phyloP scores from a whole-genome alignment of 768 basidiomycete species.

The Macrolepiota dolichaula region DNA sequence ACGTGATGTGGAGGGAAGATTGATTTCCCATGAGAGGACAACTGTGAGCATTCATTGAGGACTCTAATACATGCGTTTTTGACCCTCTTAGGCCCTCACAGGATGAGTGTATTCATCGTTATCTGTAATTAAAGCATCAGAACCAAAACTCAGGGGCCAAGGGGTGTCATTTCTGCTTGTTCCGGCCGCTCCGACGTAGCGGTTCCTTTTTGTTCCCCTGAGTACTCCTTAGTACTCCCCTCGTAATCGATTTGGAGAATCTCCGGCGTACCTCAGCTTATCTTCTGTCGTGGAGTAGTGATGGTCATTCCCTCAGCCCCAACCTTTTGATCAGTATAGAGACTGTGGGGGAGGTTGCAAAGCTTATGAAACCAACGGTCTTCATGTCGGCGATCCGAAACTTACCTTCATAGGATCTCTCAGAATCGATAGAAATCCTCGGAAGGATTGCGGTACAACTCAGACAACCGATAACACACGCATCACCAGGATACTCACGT shows the following conservation, averaged over 20 bases:
- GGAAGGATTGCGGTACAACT: slow-evolving; percentile 5
- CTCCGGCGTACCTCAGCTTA: neutral
- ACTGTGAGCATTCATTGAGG: neutral
- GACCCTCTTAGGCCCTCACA: neutral
- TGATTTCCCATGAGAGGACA: slow-evolving; percentile 19
- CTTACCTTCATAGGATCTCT: no score
- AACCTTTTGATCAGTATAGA: neutral
- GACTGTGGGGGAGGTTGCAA: neutral
- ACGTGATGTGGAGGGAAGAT: slow-evolving; percentile 83
- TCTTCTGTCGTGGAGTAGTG: neutral
- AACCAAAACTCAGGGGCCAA: neutral
- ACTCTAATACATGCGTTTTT: neutral
- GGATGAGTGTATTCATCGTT: neutral
- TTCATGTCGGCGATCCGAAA: neutral
- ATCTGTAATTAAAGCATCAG: neutral
- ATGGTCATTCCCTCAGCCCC: neutral
- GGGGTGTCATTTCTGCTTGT: neutral
- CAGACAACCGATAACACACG: neutral
- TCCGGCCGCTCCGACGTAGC: neutral
- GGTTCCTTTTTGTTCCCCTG: neutral
- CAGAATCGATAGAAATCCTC: neutral
- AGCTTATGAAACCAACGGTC: neutral
- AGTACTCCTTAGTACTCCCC: neutral
- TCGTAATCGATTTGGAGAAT: neutral
- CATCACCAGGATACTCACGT: neutral